These are phyloP conservation scores for Tulasnella sp. DNA, from an alignment of 768 basidiomycete species.

Conservation along the genomic window DNA sequence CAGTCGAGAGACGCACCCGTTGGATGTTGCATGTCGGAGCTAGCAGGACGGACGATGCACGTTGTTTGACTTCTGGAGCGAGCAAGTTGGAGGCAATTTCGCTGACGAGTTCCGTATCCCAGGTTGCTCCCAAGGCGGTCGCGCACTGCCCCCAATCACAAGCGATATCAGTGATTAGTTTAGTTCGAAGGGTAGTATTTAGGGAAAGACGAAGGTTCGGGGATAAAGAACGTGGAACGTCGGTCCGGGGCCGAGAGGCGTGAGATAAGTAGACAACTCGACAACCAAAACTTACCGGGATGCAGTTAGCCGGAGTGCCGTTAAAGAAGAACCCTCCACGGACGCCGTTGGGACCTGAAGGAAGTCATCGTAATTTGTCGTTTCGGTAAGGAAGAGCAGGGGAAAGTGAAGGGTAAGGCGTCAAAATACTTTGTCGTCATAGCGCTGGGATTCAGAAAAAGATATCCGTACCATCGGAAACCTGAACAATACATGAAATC, in stretches of 20 bases:
- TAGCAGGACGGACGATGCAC: slow-evolving; percentile 55
- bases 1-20: slow-evolving; percentile 34
- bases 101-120: slow-evolving; percentile 50
- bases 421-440: not conserved
- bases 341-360: slow-evolving; percentile 55
- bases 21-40: slow-evolving; percentile 74
- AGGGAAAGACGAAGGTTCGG: too few relatives aligned
- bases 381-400: not conserved
- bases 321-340: slow-evolving; percentile 9
- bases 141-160: slow-evolving; percentile 39
- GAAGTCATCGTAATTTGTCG: not conserved
- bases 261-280: too few relatives aligned
- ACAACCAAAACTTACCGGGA: slow-evolving; percentile 45
- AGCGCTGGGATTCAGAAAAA: not conserved
- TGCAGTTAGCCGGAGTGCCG: slow-evolving; percentile 58
- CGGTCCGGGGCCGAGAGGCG: too few relatives aligned
- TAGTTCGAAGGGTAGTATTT: not conserved
- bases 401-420: not conserved
- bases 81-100: slow-evolving; percentile 48
- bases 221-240: too few relatives aligned
- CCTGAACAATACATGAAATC: not conserved
- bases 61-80: slow-evolving; percentile 53
- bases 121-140: slow-evolving; percentile 44
- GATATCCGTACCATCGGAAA: not conserved
- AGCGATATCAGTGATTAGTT: not conserved